Base-by-base conservation (phyloP, 345 rosid genomes). In the Pugionium cornutum region DNA sequence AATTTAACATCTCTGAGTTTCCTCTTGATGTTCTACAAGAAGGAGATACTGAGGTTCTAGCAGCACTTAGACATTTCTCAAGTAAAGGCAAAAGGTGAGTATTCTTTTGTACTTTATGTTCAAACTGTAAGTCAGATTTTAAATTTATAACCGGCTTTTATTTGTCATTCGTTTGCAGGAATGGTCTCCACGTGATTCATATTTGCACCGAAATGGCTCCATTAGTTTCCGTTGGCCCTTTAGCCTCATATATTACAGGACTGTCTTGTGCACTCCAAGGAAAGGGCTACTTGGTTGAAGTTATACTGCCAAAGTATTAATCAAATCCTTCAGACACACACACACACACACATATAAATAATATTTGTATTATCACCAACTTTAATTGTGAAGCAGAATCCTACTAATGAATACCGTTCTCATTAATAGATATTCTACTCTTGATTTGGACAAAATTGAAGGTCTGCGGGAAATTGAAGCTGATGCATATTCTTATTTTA, bases 121-220 rank as follows among this genome's bases (percentile, higher is more conserved):
- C 43, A 27, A 64, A 4, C 41, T 50, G n/a, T 52, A 50, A 53
- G 9, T 41, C 7, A 6, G 28, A 31, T 37, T 41, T 50, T 35
- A 7, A 35, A 39, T 37, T 5, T 2, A 37, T 10, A 18, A 7
- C 11, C 32, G 3, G 46, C 36, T 34, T 27, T 32, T 53, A n/a
- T 50, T 11, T 73, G 3, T 69, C 53, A 31, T 57, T 42, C 49
- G 74, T 31, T 69, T 69, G n/a, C 88, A 89, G 97, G 88, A 76
- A 67, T 44, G 76, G 81, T 67, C 77, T 77, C 75, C 91, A 87
- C 43, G 79, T 87, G 70, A 66, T 89, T 80, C 92, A 89, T 69
- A 85, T 89, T 26, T 87, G 97, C 77, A 81, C 95, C 30, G 97
- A 89, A 82, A 87, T 89, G 95, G 87, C 75, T 75, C 95, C 95